Evolutionary conservation across 2,329 filamentous ascomycete genomes (phyloP).

Genomic region (Sordariomycetes sp.): DNA sequence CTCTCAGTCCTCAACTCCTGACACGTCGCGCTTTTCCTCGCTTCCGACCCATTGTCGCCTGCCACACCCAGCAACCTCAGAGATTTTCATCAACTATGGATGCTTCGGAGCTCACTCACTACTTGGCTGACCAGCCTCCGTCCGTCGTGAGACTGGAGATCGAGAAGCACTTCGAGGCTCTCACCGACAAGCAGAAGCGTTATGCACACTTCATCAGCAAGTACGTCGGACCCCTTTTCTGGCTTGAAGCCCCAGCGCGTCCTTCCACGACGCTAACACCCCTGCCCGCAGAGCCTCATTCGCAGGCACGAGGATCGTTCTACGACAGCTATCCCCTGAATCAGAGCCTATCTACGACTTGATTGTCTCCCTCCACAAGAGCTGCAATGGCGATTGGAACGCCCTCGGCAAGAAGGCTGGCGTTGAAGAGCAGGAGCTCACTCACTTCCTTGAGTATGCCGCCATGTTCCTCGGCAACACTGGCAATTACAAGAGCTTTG

Average conservation of each 20-base stretch:
- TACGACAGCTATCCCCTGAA: conserved; percentile 75
- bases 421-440: conserved; percentile 54
- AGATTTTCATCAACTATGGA: conserved; percentile 39
- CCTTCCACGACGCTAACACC: background rate
- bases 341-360: conserved; percentile 75
- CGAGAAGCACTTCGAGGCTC: conserved; percentile 80
- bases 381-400: conserved; percentile 62
- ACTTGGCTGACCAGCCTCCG: conserved; percentile 85
- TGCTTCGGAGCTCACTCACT: conserved; percentile 58
- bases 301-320: conserved; percentile 66
- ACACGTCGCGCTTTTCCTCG: conserved; percentile 11
- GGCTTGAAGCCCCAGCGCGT: background rate
- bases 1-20: conserved; percentile 13
- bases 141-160: conserved; percentile 82
- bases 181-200: conserved; percentile 69
- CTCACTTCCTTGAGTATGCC: conserved; percentile 66
- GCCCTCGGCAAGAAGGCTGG: conserved; percentile 54
- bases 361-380: conserved; percentile 63
- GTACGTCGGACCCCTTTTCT: conserved; percentile 32
- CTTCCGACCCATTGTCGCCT: conserved; percentile 6
- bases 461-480: conserved; percentile 71
- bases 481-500: conserved; percentile 83
- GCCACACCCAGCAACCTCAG: conserved; percentile 11
- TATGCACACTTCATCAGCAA: conserved; percentile 87
- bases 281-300: conserved; percentile 55